Evolutionary conservation across 805 yeast species (phyloP).

Genomic region (Priceomyces carsonii): DNA sequence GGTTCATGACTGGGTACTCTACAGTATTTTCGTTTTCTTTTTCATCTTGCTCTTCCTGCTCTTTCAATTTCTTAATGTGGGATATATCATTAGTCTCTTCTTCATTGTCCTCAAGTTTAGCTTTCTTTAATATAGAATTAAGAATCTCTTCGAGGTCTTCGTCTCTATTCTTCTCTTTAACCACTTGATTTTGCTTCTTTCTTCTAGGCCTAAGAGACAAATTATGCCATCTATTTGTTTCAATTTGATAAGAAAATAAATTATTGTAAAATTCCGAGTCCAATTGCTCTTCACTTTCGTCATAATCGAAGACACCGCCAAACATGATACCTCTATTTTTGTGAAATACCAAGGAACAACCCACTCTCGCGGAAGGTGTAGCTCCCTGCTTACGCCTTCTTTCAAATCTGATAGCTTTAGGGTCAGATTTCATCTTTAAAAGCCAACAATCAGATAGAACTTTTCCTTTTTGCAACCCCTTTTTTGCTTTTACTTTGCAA

Average conservation of each 20-base stretch:
- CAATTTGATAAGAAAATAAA: slow-evolving; percentile 78
- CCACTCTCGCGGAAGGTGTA: slow-evolving; percentile 92
- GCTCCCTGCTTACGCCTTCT: slow-evolving; percentile 86
- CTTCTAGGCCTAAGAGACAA: slow-evolving; percentile 63
- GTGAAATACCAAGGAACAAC: slow-evolving; percentile 85
- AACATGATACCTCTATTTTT: slow-evolving; percentile 89
- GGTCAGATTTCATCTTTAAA: slow-evolving; percentile 82
- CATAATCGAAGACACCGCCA: slow-evolving; percentile 95
- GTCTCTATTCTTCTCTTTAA: slow-evolving; percentile 59
- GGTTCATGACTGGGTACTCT: slow-evolving; percentile 57
- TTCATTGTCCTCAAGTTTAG: slow-evolving; percentile 64
- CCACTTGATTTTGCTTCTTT: slow-evolving; percentile 43
- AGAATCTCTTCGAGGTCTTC: slow-evolving; percentile 81
- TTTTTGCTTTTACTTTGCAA: slow-evolving; percentile 85
- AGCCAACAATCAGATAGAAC: slow-evolving; percentile 85
- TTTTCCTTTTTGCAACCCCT: slow-evolving; percentile 89
- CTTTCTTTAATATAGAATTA: slow-evolving; percentile 70
- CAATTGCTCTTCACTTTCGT: slow-evolving; percentile 90
- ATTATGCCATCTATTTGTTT: slow-evolving; percentile 85
- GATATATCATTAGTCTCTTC: slow-evolving; percentile 39
- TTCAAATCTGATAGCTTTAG: slow-evolving; percentile 80
- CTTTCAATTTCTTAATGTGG: slow-evolving; percentile 35
- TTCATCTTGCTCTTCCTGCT: slow-evolving; percentile 40
- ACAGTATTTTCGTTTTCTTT: slow-evolving; percentile 38
- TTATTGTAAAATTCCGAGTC: slow-evolving; percentile 84